phyloP scores from a whole-genome alignment of 352 stramenopile genomes.

The Bremia lactucae region DNA sequence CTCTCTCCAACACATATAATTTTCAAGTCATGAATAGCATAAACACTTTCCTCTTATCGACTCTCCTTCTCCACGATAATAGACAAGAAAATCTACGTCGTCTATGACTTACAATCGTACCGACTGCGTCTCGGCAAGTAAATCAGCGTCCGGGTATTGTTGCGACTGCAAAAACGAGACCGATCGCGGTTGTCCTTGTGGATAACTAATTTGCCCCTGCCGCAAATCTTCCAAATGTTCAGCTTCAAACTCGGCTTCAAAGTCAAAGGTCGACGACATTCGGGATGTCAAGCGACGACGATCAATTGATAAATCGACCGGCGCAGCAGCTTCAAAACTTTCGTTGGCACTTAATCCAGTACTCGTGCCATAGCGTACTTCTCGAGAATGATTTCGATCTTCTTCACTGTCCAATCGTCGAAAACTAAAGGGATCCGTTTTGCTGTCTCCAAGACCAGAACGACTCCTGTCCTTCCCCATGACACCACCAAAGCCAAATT shows the following conservation, averaged over 20 bases:
- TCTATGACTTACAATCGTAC: constrained; percentile 35
- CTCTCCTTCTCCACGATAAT: too few species aligned
- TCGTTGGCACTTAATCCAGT: constrained; percentile 15
- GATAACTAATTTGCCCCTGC: constrained; percentile 39
- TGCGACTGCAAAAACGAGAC: constrained; percentile 65
- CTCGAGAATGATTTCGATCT: constrained; percentile 1
- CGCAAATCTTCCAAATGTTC: constrained; percentile 32
- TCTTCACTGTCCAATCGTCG: constrained; percentile 17
- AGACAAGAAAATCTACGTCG: too few species aligned
- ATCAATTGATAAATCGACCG: constrained; percentile 9
- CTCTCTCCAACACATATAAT: too few species aligned
- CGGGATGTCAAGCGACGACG: constrained; percentile 10
- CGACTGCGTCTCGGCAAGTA: constrained; percentile 54
- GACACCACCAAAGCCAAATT: constrained; percentile 24
- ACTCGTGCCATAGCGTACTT: constrained; percentile 9
- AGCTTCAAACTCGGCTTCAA: constrained; percentile 43
- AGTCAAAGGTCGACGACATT: constrained; percentile 40
- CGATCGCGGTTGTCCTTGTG: constrained; percentile 43
- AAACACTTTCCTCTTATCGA: too few species aligned
- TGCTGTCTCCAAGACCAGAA: neutral
- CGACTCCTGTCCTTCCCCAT: constrained; percentile 2
- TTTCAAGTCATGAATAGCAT: too few species aligned
- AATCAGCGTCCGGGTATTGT: constrained; percentile 54
- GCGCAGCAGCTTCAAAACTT: constrained; percentile 19
- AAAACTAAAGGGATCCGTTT: constrained; percentile 23